Evolutionary conservation across 176 grass and related monocot genomes (phyloP).

Genomic region (Typha latifolia): DNA sequence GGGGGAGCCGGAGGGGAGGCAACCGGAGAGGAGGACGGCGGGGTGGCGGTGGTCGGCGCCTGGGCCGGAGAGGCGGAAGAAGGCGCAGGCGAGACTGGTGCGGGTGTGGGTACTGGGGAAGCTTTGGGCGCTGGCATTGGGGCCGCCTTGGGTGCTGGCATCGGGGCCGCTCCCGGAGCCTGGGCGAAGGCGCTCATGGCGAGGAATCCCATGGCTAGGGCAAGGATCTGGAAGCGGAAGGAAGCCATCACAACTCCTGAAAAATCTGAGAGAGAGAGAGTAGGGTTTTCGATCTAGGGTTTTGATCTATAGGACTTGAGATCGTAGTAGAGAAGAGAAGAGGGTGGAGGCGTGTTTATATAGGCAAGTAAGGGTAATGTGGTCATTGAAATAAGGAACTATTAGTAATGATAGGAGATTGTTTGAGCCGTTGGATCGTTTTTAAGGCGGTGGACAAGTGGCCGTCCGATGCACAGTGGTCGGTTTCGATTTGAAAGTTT

Average conservation of each 20-base stretch:
- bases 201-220: constrained; percentile 17
- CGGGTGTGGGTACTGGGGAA: background rate
- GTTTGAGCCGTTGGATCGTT: too few relatives aligned
- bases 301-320: background rate
- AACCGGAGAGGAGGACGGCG: constrained; percentile 8
- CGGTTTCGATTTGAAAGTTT: too few relatives aligned
- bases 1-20: constrained; percentile 17
- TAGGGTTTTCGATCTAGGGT: background rate
- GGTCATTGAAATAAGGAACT: background rate
- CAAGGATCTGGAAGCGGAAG: constrained; percentile 1
- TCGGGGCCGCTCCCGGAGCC: constrained; percentile 21
- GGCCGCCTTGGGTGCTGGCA: constrained; percentile 21
- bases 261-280: background rate
- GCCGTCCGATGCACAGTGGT: too few relatives aligned
- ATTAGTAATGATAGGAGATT: too few relatives aligned
- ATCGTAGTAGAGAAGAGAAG: background rate
- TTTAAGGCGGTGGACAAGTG: too few relatives aligned
- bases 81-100: constrained; percentile 12
- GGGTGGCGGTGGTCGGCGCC: constrained; percentile 23
- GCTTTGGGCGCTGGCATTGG: constrained; percentile 24
- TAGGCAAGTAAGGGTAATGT: background rate
- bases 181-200: constrained; percentile 24
- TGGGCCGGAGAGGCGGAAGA: constrained; percentile 16
- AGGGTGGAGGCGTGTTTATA: background rate
- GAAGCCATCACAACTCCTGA: background rate